A percentile compares a stretch with the other conserved stretches of the same genome.
Conservation (phyloP, 1,139 yeast species). For the Yamadazyma taylorii region DNA sequence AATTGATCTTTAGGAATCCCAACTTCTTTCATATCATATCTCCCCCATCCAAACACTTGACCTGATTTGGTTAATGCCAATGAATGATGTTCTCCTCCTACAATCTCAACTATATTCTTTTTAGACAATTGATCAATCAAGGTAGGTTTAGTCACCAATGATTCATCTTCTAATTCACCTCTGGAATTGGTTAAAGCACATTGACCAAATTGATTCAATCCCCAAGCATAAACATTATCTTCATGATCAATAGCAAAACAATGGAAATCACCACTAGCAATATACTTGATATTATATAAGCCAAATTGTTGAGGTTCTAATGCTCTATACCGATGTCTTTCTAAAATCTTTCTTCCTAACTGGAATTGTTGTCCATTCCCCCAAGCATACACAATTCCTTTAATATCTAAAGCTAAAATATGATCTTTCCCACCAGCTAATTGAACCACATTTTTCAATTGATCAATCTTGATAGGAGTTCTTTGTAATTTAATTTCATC, state of each 20-base stretch:
- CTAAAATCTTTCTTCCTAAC: constrained; percentile 79
- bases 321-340: constrained; percentile 69
- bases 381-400: constrained; percentile 93
- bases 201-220: constrained; percentile 94
- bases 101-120: constrained; percentile 59
- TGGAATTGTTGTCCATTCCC: constrained; percentile 95
- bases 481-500: constrained; percentile 58
- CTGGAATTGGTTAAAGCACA: constrained; percentile 69
- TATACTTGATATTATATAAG: constrained; percentile 68
- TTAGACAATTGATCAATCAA: constrained; percentile 59
- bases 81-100: constrained; percentile 95
- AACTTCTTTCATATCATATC: constrained; percentile 89
- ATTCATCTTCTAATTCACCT: constrained; percentile 75
- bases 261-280: constrained; percentile 94
- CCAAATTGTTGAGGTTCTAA: constrained; percentile 80
- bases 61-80: constrained; percentile 73
- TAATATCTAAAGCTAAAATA: constrained; percentile 74
- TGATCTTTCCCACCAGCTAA: constrained; percentile 94
- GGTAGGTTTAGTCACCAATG: constrained; percentile 76
- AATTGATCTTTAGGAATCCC: constrained; percentile 71
- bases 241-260: constrained; percentile 84
- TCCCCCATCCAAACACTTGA: constrained; percentile 79
- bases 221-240: constrained; percentile 84
- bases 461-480: constrained; percentile 63
- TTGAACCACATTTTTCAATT: constrained; percentile 72